Percentiles rank a stretch among this genome's conserved stretches.
Evolutionary conservation across 2,329 filamentous ascomycete genomes (phyloP).

Genomic region (Aspergillus sp.): DNA sequence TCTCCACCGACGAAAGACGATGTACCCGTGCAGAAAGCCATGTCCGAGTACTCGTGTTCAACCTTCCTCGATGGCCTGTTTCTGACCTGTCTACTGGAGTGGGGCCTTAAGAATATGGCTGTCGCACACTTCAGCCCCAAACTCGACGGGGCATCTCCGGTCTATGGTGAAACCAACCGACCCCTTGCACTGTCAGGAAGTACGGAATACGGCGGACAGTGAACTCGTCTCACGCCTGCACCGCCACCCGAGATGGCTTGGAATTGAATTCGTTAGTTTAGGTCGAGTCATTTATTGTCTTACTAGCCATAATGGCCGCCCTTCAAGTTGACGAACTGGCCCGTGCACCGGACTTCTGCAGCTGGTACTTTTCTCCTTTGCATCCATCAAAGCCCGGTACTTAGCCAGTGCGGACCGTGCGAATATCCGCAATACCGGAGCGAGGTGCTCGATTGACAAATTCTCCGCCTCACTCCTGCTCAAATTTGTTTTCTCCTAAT

Average conservation of each 20-base stretch:
- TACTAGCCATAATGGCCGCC: background rate
- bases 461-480: conserved; percentile 7
- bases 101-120: background rate
- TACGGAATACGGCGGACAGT: background rate
- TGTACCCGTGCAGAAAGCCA: background rate
- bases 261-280: background rate
- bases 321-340: background rate
- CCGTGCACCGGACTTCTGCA: background rate
- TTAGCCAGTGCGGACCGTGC: background rate
- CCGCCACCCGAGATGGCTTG: background rate
- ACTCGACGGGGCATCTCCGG: background rate
- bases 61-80: background rate
- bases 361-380: background rate
- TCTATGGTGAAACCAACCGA: background rate
- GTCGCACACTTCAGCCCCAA: background rate
- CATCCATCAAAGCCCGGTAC: background rate
- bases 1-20: background rate
- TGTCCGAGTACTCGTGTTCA: background rate
- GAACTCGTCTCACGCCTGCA: background rate
- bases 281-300: background rate
- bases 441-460: conserved; percentile 1
- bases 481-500: background rate
- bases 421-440: background rate
- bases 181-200: background rate
- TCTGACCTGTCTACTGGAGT: background rate